phyloP scores from a whole-genome alignment of 2,329 filamentous ascomycete genomes.

The Aspergillus neotritici region DNA sequence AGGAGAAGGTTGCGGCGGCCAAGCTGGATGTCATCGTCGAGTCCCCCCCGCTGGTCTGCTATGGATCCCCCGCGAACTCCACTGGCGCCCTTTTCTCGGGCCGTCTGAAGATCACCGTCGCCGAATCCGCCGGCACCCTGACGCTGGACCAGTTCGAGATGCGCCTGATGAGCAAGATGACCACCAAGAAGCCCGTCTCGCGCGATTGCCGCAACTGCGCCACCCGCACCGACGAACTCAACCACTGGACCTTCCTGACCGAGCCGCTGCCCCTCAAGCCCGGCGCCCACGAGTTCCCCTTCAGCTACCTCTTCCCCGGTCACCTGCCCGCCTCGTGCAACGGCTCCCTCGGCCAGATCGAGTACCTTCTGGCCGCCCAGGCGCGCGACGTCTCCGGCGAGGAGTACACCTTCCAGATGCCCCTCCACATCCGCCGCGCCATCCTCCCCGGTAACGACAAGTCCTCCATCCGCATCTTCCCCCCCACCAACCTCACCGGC shows the following conservation, averaged over 20 bases:
- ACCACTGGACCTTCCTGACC: slow-evolving; percentile 71
- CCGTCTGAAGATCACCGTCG: slow-evolving; percentile 68
- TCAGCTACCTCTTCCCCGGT: slow-evolving; percentile 79
- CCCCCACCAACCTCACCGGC: slow-evolving; percentile 87
- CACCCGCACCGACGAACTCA: slow-evolving; percentile 65
- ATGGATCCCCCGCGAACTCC: slow-evolving; percentile 67
- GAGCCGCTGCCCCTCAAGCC: slow-evolving; percentile 39
- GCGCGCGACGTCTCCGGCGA: slow-evolving; percentile 57
- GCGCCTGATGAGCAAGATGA: slow-evolving; percentile 62
- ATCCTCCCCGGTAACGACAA: slow-evolving; percentile 75
- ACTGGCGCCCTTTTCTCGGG: slow-evolving; percentile 82
- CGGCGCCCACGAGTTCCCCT: slow-evolving; percentile 74
- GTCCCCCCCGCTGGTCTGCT: slow-evolving; percentile 79
- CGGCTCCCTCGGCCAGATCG: slow-evolving; percentile 64
- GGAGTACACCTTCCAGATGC: slow-evolving; percentile 60
- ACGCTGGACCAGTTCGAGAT: slow-evolving; percentile 67
- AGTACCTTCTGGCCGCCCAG: slow-evolving; percentile 71
- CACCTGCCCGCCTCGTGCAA: slow-evolving; percentile 80
- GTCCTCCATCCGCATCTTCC: slow-evolving; percentile 88
- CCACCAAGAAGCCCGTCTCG: slow-evolving; percentile 76
- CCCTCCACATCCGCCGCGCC: slow-evolving; percentile 70
- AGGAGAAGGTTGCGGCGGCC: slow-evolving; percentile 38
- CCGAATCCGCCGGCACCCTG: slow-evolving; percentile 56
- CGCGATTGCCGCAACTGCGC: slow-evolving; percentile 73
- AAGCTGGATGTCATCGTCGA: slow-evolving; percentile 64